Base-by-base conservation (phyloP, 331 rosid species). In the Ulmus americana region DNA sequence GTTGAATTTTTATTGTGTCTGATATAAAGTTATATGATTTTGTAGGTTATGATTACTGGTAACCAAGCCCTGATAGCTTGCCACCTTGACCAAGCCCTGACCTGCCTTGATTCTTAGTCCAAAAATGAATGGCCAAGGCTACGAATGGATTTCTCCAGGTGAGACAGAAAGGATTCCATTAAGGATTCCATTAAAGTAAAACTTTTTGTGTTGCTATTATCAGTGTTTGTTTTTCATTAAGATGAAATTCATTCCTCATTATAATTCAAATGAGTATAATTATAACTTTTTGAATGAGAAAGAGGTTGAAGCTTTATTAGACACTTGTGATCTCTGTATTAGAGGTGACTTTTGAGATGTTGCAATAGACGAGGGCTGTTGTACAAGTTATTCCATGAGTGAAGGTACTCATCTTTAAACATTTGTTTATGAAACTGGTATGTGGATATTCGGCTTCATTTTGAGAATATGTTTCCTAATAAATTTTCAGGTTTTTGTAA, bases 51-150 rank as follows among this genome's bases (percentile, higher is more conserved):
- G 97, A 90, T 90, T 78, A 90, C 97, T 52, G 89, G 97, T 69
- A 95, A 90, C 73, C 97, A 94, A 85, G 96, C 99, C 64, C 70
- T 94, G 81, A 94, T 96, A 39, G 96, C 99, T n/a, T 94, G 99
- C 83, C 97, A 94, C 76, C 97, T 94, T 61, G 95, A 95, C 72
- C 99, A 90, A 87, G 99, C 87, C 69, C 85, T 90, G 85, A 71
- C 90, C 94, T 38, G 75, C 94, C 63, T 78, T 94, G 64, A 85
- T 94, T 79, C 97, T 94, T 63, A 49, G 85, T 62, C 88, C 79
- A 41, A 78, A 62, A 75, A 80, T 59, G 80, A 71, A 65, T 47
- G 68, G 84, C 43, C 83, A 65, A 51, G 87, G 87, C 64, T 85
- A 87, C 69, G 82, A 73, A 65, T 94, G 99, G 99, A 54, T 85